Evolutionary conservation across 1,139 yeast species (phyloP), one percentile per base, ranked within the genome.

Genomic region (Magnusiomyces magnusii): DNA sequence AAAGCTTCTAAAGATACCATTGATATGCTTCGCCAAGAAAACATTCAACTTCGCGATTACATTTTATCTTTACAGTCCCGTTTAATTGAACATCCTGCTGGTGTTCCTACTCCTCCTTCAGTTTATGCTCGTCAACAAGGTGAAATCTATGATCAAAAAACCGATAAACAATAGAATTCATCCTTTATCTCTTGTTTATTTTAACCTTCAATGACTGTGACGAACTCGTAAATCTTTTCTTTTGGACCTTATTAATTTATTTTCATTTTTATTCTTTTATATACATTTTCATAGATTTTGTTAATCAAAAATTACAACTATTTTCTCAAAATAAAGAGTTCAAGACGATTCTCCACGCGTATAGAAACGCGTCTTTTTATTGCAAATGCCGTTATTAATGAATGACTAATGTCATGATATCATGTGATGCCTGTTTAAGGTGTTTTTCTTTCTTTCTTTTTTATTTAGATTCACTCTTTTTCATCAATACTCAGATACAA

Each of bases 1-100:
- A 82, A 81, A 61, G 75, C 75, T 41, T 75, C 86, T 66, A 81
- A 82, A 68, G 84, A 81, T 64, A 80, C 84, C 17, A 80, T 87
- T 64, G 87, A 84, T 60, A 81, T 80, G 25, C 77, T 88, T 64
- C 78, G 83, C 59, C 79, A 80, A 47, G 95, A 88, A 69, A 88
- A 87, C 72, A 75, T 80, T 67, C 85, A 85, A 69, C 78, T 89
- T 64, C 79, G 92, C 65, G 89, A 86, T 67, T 87, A 87, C 71
- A 84, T 87, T 49, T 71, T 86, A 66, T 85, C 85, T 2, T 75
- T 87, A 55, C 93, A 87, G 72, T 80, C 86, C 53, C 78, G 86
- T 65, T 75, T 86, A 64, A 80, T 86, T 64, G 87, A 83, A 58
- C 71, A 69, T 34, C 68, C 68, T 2, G 69, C 68, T 51, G 70